Evolutionary conservation across 2,329 filamentous ascomycete genomes (phyloP).

Genomic region (Xenoacremonium recifei): DNA sequence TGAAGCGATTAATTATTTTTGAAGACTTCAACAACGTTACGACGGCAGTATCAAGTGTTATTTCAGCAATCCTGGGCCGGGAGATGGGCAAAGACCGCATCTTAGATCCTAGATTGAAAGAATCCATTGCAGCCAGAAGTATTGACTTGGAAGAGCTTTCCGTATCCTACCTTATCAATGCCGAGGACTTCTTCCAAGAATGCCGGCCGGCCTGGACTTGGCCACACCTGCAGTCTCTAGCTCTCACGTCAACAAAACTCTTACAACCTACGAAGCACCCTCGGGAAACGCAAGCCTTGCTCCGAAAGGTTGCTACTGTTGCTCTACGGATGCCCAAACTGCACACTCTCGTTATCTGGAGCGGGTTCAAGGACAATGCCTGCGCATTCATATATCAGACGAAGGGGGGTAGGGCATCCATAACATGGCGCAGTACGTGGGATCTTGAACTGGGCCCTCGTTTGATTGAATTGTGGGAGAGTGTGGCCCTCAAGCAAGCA

Average conservation of each 20-base stretch:
- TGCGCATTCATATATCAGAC: background rate
- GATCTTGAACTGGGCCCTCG: background rate
- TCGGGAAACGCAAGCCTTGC: background rate
- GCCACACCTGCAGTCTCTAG: background rate
- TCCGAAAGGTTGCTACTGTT: background rate
- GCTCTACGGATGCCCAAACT: background rate
- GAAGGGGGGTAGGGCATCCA: background rate
- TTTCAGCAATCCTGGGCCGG: background rate
- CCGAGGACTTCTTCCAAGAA: background rate
- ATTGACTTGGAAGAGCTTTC: background rate
- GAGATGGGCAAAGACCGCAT: background rate
- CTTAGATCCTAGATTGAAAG: background rate
- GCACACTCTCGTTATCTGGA: background rate
- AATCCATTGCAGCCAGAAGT: background rate
- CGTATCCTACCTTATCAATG: background rate
- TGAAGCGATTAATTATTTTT: background rate
- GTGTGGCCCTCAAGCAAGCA: background rate
- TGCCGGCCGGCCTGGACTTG: background rate
- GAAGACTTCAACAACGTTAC: background rate
- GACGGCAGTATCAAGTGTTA: background rate
- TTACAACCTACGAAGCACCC: background rate
- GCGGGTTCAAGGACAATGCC: background rate
- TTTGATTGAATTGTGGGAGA: background rate
- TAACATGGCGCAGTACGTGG: background rate
- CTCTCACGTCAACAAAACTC: background rate